These are phyloP conservation scores for Geoglossum glabrum DNA, from an alignment of 495 filamentous ascomycete genomes.

Conservation along the genomic window DNA sequence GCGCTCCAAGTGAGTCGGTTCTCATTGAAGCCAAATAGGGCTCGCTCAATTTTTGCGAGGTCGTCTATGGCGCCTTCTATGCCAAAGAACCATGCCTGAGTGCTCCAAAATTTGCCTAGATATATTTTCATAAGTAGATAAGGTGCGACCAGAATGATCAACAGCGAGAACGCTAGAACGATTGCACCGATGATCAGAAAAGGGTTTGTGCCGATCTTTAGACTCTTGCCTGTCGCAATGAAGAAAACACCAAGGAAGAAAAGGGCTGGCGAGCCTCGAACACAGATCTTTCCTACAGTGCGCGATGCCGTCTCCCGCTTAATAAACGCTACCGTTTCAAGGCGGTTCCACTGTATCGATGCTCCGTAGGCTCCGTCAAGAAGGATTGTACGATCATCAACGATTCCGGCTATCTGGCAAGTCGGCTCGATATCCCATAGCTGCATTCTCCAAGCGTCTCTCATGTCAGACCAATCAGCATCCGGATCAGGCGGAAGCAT, in stretches of 20 bases:
- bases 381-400: constrained; percentile 20
- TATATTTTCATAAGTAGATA: constrained; percentile 7
- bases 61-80: constrained; percentile 18
- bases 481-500: constrained; percentile 9
- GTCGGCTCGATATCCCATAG: constrained; percentile 27
- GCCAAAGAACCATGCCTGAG: constrained; percentile 20
- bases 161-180: constrained; percentile 5
- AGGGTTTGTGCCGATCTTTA: too few species aligned
- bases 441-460: constrained; percentile 14
- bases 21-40: constrained; percentile 14
- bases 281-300: too few species aligned
- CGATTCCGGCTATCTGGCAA: constrained; percentile 21
- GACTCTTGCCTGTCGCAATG: too few species aligned
- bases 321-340: constrained; percentile 10
- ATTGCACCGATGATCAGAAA: constrained; percentile 1
- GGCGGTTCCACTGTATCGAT: constrained; percentile 19
- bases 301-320: constrained; percentile 5
- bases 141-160: constrained; percentile 6
- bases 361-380: constrained; percentile 20
- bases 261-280: not conserved
- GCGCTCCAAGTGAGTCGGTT: constrained; percentile 14
- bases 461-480: constrained; percentile 13
- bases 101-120: constrained; percentile 10
- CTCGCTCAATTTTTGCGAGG: constrained; percentile 14
- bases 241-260: constrained; percentile 4